These are phyloP conservation scores for Mangifera indica DNA, from an alignment of 345 rosid genomes.

Conservation along the genomic window DNA sequence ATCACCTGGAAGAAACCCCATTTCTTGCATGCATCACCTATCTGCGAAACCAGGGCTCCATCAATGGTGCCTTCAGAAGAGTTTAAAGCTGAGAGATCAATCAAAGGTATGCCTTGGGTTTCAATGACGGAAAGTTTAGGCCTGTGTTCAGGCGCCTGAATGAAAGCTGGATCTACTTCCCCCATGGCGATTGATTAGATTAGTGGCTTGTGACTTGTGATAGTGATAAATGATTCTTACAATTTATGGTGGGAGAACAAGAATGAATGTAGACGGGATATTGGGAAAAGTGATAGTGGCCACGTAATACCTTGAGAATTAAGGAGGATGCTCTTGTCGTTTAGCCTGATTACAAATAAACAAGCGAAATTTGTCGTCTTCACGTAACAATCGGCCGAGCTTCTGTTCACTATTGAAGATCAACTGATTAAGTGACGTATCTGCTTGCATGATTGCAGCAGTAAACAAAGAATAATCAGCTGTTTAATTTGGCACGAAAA, in stretches of 20 bases:
- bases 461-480: too few species aligned
- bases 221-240: not conserved
- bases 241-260: not conserved
- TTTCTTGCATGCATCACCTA: slow-evolving; percentile 37
- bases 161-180: slow-evolving; percentile 35
- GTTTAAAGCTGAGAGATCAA: slow-evolving; percentile 30
- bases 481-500: too few species aligned
- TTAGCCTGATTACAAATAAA: not conserved
- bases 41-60: slow-evolving; percentile 23
- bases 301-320: not conserved
- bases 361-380: too few species aligned
- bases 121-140: slow-evolving; percentile 20
- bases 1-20: slow-evolving; percentile 48
- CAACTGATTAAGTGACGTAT: too few species aligned
- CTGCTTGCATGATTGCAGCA: too few species aligned
- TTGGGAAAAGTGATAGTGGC: not conserved
- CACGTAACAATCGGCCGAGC: too few species aligned
- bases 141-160: slow-evolving; percentile 36
- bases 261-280: not conserved
- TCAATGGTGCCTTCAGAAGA: slow-evolving; percentile 9
- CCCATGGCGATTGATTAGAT: slow-evolving; percentile 36
- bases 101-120: slow-evolving; percentile 34
- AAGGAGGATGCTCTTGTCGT: not conserved
- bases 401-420: too few species aligned
- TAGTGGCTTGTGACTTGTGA: not conserved